Conservation (phyloP, 2,329 filamentous ascomycete genomes). For the Fusarium proliferatum region DNA sequence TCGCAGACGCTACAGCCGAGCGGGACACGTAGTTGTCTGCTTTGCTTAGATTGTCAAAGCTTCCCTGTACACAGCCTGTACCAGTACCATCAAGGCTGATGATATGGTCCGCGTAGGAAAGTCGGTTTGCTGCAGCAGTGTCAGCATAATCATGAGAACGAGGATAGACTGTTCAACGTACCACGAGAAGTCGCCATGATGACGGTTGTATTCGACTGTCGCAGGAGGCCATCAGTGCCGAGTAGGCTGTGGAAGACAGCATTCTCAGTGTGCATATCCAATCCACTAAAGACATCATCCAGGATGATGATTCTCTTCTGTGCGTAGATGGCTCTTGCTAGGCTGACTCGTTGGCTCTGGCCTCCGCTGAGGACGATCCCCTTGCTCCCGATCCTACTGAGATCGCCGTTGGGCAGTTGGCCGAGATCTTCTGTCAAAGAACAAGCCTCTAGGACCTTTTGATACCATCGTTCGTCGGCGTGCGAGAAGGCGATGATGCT, state of each 20-base stretch:
- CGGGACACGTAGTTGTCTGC: conserved; percentile 30
- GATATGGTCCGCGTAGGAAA: conserved; percentile 29
- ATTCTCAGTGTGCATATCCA: conserved; percentile 46
- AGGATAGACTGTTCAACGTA: not conserved
- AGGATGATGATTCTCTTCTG: conserved; percentile 40
- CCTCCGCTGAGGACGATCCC: conserved; percentile 54
- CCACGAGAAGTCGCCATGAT: conserved; percentile 28
- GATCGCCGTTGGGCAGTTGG: conserved; percentile 47
- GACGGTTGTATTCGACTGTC: conserved; percentile 16
- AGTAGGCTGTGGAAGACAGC: conserved; percentile 42
- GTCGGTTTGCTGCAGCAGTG: conserved; percentile 5
- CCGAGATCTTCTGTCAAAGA: conserved; percentile 42
- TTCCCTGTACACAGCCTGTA: conserved; percentile 7
- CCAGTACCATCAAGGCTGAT: conserved; percentile 22
- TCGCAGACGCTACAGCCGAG: not conserved
- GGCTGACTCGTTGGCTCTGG: conserved; percentile 49
- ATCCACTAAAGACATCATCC: conserved; percentile 49
- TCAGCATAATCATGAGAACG: not conserved
- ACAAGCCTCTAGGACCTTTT: conserved; percentile 41
- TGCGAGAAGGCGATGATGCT: conserved; percentile 48
- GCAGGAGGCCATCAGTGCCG: conserved; percentile 38
- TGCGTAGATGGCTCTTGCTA: conserved; percentile 48
- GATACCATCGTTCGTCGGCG: conserved; percentile 46
- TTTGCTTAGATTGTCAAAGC: conserved; percentile 15
- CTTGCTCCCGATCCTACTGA: conserved; percentile 50